These are phyloP conservation scores for Phoma sp. DNA, from an alignment of 2,329 filamentous ascomycete genomes.

Conservation along the genomic window DNA sequence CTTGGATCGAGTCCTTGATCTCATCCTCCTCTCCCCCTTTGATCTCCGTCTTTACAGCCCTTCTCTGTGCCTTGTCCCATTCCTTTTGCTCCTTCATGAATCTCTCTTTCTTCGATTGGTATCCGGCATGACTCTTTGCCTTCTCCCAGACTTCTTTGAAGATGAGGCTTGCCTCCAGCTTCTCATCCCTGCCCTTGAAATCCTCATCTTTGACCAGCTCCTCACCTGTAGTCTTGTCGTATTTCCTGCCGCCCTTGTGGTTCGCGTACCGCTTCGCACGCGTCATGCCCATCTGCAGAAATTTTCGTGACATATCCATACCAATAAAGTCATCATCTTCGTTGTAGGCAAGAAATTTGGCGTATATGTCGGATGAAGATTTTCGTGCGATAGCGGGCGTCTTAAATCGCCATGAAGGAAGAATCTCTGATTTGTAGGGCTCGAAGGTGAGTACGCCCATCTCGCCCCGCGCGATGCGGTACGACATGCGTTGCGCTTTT, in stretches of 20 bases:
- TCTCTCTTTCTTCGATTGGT: slow-evolving; percentile 52
- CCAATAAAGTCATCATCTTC: slow-evolving; percentile 63
- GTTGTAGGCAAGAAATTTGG: slow-evolving; percentile 61
- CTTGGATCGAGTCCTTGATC: not conserved
- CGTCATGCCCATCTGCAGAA: slow-evolving; percentile 71
- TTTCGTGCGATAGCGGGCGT: slow-evolving; percentile 58
- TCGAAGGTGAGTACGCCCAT: slow-evolving; percentile 67
- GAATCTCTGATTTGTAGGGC: slow-evolving; percentile 66
- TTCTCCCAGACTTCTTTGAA: slow-evolving; percentile 59
- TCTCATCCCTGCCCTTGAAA: slow-evolving; percentile 57
- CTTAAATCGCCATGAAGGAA: slow-evolving; percentile 66
- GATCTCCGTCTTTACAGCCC: slow-evolving; percentile 4
- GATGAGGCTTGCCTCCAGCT: slow-evolving; percentile 56
- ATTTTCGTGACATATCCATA: slow-evolving; percentile 69
- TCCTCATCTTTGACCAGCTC: slow-evolving; percentile 53
- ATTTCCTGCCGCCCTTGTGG: slow-evolving; percentile 62
- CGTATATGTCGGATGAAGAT: slow-evolving; percentile 58
- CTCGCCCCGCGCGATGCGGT: slow-evolving; percentile 66
- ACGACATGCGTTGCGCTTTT: slow-evolving; percentile 54
- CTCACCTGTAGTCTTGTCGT: slow-evolving; percentile 50
- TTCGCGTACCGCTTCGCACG: slow-evolving; percentile 66
- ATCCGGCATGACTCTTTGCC: slow-evolving; percentile 54
- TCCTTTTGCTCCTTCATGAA: slow-evolving; percentile 57
- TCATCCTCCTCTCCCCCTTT: slow-evolving; percentile 2
- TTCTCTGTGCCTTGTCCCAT: slow-evolving; percentile 45